Evolutionary conservation across 2,329 filamentous ascomycete species (phyloP).

Genomic region (Aspergillus caelatus): DNA sequence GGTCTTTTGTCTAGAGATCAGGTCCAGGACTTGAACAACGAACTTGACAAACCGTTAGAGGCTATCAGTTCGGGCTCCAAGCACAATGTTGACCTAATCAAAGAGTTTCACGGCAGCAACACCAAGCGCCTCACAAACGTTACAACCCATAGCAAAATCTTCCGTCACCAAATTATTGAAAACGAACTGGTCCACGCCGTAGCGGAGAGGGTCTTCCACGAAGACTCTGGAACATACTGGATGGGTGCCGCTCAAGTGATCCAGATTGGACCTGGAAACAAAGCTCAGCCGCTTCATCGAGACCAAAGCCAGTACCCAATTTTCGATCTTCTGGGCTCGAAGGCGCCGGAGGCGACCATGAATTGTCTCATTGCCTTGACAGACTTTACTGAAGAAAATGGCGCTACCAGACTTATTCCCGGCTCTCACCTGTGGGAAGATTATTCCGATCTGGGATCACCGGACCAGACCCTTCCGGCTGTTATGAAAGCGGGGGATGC

Average conservation of each 20-base stretch:
- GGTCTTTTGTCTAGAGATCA: background rate
- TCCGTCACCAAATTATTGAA: conserved; percentile 13
- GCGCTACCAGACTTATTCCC: conserved; percentile 9
- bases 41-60: background rate
- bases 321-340: background rate
- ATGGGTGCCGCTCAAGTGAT: conserved; percentile 15
- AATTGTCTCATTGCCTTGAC: conserved; percentile 20
- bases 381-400: conserved; percentile 10
- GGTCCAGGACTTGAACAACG: background rate
- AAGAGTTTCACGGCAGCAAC: background rate
- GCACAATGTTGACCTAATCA: background rate
- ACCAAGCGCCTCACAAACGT: background rate
- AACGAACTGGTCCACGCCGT: conserved; percentile 11
- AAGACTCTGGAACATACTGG: conserved; percentile 17
- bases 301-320: conserved; percentile 9
- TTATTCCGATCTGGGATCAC: conserved; percentile 2
- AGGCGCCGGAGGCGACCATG: conserved; percentile 11
- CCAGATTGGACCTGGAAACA: conserved; percentile 15
- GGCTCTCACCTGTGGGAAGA: conserved; percentile 5
- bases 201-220: conserved; percentile 7
- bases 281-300: conserved; percentile 15
- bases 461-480: conserved; percentile 17
- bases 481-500: conserved; percentile 22
- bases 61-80: background rate
- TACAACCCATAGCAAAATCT: background rate